Percentiles rank a stretch among this genome's conserved stretches.
Evolutionary conservation across 1,284 basidiomycete species (phyloP).

Genomic region (Papiliotrema fonsecae): DNA sequence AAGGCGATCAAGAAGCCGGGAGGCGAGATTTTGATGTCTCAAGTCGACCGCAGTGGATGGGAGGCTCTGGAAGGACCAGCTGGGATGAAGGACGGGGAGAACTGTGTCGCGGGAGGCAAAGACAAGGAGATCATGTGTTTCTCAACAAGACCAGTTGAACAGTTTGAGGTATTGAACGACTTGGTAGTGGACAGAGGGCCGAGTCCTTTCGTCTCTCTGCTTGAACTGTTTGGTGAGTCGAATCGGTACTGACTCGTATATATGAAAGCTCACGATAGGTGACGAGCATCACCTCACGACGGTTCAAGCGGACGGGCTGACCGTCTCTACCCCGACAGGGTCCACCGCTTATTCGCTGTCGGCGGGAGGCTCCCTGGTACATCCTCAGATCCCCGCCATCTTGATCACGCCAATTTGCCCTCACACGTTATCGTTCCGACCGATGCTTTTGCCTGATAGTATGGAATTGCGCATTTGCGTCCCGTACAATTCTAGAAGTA

Average conservation of each 20-base stretch:
- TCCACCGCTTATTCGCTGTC: conserved; percentile 99
- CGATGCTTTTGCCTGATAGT: conserved; percentile 96
- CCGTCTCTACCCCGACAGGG: conserved; percentile 93
- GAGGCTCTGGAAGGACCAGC: conserved; percentile 78
- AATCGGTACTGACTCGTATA: not conserved
- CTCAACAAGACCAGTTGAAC: conserved; percentile 88
- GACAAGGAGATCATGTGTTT: conserved; percentile 99
- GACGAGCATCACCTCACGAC: conserved; percentile 99
- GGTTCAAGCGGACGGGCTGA: conserved; percentile 95
- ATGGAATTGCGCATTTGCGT: conserved; percentile 99
- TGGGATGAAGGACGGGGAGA: conserved; percentile 31
- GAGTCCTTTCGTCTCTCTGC: conserved; percentile 91
- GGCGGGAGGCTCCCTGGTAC: conserved; percentile 94
- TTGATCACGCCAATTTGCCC: conserved; percentile 98
- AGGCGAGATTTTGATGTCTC: conserved; percentile 91
- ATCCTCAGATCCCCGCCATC: conserved; percentile 95
- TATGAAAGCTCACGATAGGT: conserved; percentile 52
- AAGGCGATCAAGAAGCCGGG: conserved; percentile 86
- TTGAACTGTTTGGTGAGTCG: conserved; percentile 88
- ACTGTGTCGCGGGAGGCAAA: conserved; percentile 48
- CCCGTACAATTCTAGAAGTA: conserved; percentile 95
- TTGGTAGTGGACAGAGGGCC: conserved; percentile 97
- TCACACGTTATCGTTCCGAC: conserved; percentile 96
- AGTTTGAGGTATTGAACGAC: conserved; percentile 97
- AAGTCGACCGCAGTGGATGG: conserved; percentile 83